Evolutionary conservation across 2,329 filamentous ascomycete genomes (phyloP), one percentile per base, ranked within the genome.

Genomic region (Sarocladiaceae sp.): DNA sequence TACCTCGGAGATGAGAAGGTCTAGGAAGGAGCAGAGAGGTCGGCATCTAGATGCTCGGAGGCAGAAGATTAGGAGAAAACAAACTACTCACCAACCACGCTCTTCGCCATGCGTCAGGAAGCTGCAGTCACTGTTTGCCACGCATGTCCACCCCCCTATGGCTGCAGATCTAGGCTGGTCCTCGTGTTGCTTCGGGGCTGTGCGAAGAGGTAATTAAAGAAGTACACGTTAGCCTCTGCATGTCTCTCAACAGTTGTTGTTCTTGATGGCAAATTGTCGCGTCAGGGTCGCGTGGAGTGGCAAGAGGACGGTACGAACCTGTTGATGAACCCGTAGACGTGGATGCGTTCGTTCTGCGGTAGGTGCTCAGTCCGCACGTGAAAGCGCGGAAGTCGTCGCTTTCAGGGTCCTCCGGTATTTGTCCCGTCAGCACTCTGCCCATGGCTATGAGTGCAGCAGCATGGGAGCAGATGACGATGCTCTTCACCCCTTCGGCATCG

Each of bases 391-490:
- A 97, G 67, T 97, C 92, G 56, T 94, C 87, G 50, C 80, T 79
- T 7, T 81, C 82, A 26, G 83, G 75, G 64, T 87, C 82, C 1
- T 82, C 78, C 0, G 92, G 92, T 78, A 93, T 84, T 18, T 69
- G 62, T 0, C 90, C 91, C 2, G 92, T 97, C 60, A 99, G 73
- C 1, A 83, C 84, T 36, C 94, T 80, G 1, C 93, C 93, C 58
- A 94, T 80, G 8, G 88, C 87, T 64, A 99, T 97, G 62, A 97
- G 80, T 11, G 86, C 83, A 3, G 94, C 94, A 1, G 94, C 94
- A 72, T 99, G 94, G 1, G 89, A 87, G 70, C 90, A 96, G 35
- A 99, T 77, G 36, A 97, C 69, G 22, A 96, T 77, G 0, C 88
- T 79, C 60, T 80, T 83, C 35, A 80, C 75, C n/a, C 83, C 81